phyloP scores from a whole-genome alignment of 768 basidiomycete species.

The Rubroboletus satanas region DNA sequence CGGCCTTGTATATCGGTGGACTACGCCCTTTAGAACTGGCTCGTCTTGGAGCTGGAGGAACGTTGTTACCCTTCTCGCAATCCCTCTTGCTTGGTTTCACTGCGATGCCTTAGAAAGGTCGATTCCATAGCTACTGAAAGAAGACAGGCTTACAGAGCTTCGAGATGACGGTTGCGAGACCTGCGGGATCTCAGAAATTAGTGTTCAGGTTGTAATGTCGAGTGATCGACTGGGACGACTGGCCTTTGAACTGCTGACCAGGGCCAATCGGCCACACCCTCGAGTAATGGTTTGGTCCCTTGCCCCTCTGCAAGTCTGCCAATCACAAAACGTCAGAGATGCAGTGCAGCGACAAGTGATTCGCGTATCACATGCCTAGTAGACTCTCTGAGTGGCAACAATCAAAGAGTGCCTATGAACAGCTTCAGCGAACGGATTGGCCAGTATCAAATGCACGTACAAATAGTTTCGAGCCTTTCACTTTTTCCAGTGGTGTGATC shows the following conservation, averaged over 20 bases:
- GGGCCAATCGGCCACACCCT: constrained; percentile 13
- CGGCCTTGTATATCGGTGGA: constrained; percentile 2
- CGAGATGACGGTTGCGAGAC: not conserved
- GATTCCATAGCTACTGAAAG: not conserved
- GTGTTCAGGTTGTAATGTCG: not conserved
- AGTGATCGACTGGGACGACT: not conserved
- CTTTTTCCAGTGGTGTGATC: constrained; percentile 15
- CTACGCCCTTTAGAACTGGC: constrained; percentile 2
- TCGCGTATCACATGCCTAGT: constrained; percentile 14
- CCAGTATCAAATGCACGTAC: constrained; percentile 3
- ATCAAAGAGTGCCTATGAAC: constrained; percentile 24
- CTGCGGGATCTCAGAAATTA: not conserved
- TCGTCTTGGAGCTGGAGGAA: not conserved
- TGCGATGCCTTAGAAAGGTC: not conserved
- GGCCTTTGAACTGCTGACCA: constrained; percentile 17
- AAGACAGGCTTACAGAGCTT: constrained; percentile 13
- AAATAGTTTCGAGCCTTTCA: constrained; percentile 20
- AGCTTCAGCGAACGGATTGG: not conserved
- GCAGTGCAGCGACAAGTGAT: not conserved
- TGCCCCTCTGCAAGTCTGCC: constrained; percentile 18
- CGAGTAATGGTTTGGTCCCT: constrained; percentile 13
- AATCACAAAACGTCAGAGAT: not conserved
- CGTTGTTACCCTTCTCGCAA: not conserved
- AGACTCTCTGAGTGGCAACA: constrained; percentile 30
- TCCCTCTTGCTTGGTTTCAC: constrained; percentile 8